Base-by-base conservation (phyloP, 1,139 yeast species). In the Lodderomyces oxycetoniae region DNA sequence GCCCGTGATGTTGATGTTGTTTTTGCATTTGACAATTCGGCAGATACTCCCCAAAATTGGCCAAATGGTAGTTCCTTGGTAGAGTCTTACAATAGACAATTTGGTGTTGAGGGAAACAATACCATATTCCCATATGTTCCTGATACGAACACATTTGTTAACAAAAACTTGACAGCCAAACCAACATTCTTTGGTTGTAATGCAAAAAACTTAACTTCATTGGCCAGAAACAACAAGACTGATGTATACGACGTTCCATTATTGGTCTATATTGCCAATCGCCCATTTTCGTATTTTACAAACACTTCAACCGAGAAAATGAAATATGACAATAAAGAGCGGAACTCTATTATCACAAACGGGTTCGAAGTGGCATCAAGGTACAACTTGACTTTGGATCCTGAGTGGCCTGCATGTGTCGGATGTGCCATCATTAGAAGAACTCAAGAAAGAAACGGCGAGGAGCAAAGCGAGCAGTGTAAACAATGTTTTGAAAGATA, bases 161-260 rank as follows among this genome's bases (percentile, higher is more conserved):
- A 70, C 42, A 50, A 63, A 40, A 83, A 83, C 43, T 61, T 82
- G 41, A 76, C 83, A 8, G 63, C 77, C 5, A 74, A 58, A 47
- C 94, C 96, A 37, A 70, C 86, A 0, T 87, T 88, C 63, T 87
- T 87, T 51, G 96, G 96, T 30, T 88, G 96, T 61, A 76, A 84
- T 52, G 74, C 85, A 10, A 52, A 59, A 3, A 85, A 86, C 53
- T 60, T 82, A 49, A 76, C 91, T 3, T 57, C 63, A 26, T 59
- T 80, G 38, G 23, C n/a, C 53, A 43, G 48, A 50, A 11, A 31
- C 24, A 29, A 63, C 28, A 54, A 48, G 4, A 17, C n/a, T 5
- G 45, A 54, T 37, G 50, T 50, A 13, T 57, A 56, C 36, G 59
- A 55, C 31, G 88, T 94, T 11, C 95, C 96, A 1, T 64, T 88